Evolutionary conservation across 805 yeast species (phyloP).

Genomic region (Citeromyces nyonsensis): DNA sequence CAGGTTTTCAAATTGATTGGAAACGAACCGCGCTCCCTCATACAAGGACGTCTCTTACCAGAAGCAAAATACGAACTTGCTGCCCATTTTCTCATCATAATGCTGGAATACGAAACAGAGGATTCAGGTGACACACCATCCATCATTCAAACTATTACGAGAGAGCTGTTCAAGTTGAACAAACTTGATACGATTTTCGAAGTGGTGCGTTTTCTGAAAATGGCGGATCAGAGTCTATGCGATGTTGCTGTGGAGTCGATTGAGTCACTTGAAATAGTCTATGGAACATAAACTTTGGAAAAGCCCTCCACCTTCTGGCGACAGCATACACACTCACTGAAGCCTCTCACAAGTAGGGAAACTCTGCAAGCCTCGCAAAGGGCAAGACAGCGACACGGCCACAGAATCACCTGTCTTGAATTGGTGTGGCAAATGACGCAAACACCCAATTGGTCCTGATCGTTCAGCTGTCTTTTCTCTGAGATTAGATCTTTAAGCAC

Average conservation of each 20-base stretch:
- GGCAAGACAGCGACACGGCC: slow-evolving; percentile 92
- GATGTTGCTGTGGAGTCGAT: neutral
- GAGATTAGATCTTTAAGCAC: slow-evolving; percentile 12
- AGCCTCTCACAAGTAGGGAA: slow-evolving; percentile 55
- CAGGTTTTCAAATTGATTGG: slow-evolving; percentile 24
- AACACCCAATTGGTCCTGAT: slow-evolving; percentile 19
- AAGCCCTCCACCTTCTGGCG: slow-evolving; percentile 58
- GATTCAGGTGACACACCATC: slow-evolving; percentile 8
- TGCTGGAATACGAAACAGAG: slow-evolving; percentile 30
- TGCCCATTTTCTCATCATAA: slow-evolving; percentile 34
- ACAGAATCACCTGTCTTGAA: slow-evolving; percentile 61
- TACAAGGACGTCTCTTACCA: slow-evolving; percentile 21
- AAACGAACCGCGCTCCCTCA: slow-evolving; percentile 26
- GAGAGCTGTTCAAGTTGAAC: neutral
- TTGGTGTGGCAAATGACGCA: slow-evolving; percentile 78
- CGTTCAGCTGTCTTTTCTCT: slow-evolving; percentile 7
- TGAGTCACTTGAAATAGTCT: slow-evolving; percentile 3
- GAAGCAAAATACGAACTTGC: slow-evolving; percentile 25
- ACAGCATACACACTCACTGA: slow-evolving; percentile 76
- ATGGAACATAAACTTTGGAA: slow-evolving; percentile 44
- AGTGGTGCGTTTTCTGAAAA: too few species aligned
- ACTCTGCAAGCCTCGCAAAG: slow-evolving; percentile 76
- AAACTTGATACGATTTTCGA: too few species aligned
- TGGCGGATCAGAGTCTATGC: too few species aligned
- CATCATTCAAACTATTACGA: slow-evolving; percentile 2